These are phyloP conservation scores for Dryas integrifolia DNA, from an alignment of 331 rosid species.

Conservation along the genomic window DNA sequence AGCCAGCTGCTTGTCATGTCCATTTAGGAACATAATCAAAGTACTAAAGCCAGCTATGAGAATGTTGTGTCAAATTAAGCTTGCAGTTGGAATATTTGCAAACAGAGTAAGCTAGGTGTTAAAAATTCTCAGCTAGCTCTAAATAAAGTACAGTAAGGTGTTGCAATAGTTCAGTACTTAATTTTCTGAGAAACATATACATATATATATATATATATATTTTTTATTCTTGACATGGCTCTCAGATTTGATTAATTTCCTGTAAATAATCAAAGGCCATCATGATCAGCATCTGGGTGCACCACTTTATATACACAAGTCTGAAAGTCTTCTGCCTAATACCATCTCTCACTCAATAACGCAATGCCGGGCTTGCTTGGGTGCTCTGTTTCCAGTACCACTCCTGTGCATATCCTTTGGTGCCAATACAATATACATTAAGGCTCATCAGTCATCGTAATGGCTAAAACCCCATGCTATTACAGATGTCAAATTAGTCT, in stretches of 20 bases:
- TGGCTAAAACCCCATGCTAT: background rate
- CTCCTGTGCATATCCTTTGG: no score
- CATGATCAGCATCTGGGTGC: background rate
- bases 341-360: background rate
- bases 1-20: background rate
- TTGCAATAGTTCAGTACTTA: no score
- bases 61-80: slow-evolving; percentile 4
- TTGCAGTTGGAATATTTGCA: background rate
- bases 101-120: background rate
- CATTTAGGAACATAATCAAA: background rate
- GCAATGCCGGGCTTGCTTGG: background rate
- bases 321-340: no score
- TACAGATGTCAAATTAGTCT: background rate
- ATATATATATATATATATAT: no score
- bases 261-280: background rate
- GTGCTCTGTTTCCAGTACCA: no score
- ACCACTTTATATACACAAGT: background rate
- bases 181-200: background rate
- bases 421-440: background rate
- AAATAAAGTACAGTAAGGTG: background rate
- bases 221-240: background rate
- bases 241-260: background rate
- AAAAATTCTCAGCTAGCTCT: background rate
- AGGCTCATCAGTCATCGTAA: background rate
- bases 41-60: background rate